Conservation (phyloP, 305 asterid species). For the Ruellia speciosa region DNA sequence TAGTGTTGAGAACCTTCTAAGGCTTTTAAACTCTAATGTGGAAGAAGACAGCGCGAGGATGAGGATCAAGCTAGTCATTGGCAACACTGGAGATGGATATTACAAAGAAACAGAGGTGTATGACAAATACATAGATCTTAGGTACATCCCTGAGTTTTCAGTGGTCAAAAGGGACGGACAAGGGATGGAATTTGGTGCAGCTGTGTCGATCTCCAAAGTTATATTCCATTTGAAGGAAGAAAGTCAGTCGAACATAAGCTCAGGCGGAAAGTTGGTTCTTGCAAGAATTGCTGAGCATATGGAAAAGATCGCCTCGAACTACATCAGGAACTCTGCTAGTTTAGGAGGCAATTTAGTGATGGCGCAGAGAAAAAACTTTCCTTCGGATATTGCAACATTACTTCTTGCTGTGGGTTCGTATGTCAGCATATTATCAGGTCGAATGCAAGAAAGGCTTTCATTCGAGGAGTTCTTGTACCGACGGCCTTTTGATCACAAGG, state of each 20-base stretch:
- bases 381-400: slow-evolving; percentile 77
- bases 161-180: slow-evolving; percentile 25
- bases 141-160: slow-evolving; percentile 56
- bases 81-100: slow-evolving; percentile 63
- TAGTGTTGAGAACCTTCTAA: slow-evolving; percentile 43
- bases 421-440: slow-evolving; percentile 39
- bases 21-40: slow-evolving; percentile 31
- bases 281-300: slow-evolving; percentile 46
- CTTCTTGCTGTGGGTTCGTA: slow-evolving; percentile 58
- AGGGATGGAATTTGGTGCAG: slow-evolving; percentile 61
- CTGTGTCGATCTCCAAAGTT: slow-evolving; percentile 53
- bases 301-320: slow-evolving; percentile 66
- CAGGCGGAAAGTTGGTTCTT: slow-evolving; percentile 28
- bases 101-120: slow-evolving; percentile 38
- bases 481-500: slow-evolving; percentile 43
- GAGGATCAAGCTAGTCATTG: slow-evolving; percentile 47
- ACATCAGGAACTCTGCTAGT: slow-evolving; percentile 75
- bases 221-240: slow-evolving; percentile 37
- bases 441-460: slow-evolving; percentile 31
- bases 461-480: slow-evolving; percentile 58
- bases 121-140: slow-evolving; percentile 51
- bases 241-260: slow-evolving; percentile 9
- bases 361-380: slow-evolving; percentile 72
- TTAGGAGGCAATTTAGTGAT: slow-evolving; percentile 84
- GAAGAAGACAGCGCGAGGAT: slow-evolving; percentile 19